Base-by-base conservation (phyloP, 345 rosid genomes). In the Boechera divaricarpa region DNA sequence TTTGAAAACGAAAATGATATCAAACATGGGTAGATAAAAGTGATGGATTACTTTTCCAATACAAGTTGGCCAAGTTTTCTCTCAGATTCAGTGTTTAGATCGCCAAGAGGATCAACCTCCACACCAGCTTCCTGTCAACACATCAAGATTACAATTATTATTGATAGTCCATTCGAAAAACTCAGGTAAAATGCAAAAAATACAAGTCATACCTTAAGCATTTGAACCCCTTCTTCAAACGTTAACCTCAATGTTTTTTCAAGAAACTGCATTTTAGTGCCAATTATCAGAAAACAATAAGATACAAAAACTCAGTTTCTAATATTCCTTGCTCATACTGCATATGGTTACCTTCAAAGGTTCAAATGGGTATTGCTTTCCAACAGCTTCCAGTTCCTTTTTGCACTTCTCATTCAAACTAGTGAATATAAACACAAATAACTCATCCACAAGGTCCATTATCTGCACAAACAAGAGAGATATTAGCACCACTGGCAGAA, bases 1-100 rank as follows among this genome's bases (percentile, higher is more conserved):
- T n/a, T n/a, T n/a, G n/a, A n/a, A n/a, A n/a, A n/a, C n/a, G n/a
- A n/a, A n/a, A 44, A 45, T n/a, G 10, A 29, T 26, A 38, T 38
- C 53, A n/a, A 10, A 28, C 7, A 32, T 24, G 24, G 24, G n/a
- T 5, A 33, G 28, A 65, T 5, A 56, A 6, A 6, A 33, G n/a
- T 7, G 2, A 8, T 57, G 31, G 21, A 42, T 44, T 89, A 92
- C 97, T 94, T 94, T 74, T 92, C 87, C 63, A 84, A 71, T 74
- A 95, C 98, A 36, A 95, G 90, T 76, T 89, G 89, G 67, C 98
- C 99, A 70, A 95, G 80, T 81, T 89, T 91, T 78, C 97, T 89
- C 84, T 95, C 99, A 41, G 86, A 7, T 79, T 92, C 97, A 4
- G 99, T 95, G 66, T 87, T 95, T 57, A 95, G 79, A 76, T 95